Base-by-base conservation (phyloP, 1,284 basidiomycete genomes). In the Puccinia coronata region DNA sequence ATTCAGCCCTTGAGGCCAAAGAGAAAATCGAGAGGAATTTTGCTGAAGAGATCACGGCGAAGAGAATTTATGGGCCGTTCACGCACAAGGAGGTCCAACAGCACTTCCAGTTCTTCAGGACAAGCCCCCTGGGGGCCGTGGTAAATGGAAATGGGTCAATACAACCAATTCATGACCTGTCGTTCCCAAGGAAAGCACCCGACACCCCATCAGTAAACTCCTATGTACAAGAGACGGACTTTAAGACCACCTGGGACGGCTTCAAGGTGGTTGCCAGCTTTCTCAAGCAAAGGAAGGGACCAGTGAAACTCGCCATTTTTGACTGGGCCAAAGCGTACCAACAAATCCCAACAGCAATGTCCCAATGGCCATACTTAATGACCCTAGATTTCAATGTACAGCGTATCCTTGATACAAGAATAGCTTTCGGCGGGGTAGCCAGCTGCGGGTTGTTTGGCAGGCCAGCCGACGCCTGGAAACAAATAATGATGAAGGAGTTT, bases 391-490 rank as follows among this genome's bases (percentile, higher is more conserved):
- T 74, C 1, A 14, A 31, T 0, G 41, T 25, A 5, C 6, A 59
- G 12, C 0, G 57, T 2, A 39, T 55, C 4, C 53, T 6, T 18
- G 53, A 6, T 59, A 49, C 36, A 18, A 25, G n/a, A 51, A 51
- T 51, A 9, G 20, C 57, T 3, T 74, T 74, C 20, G 72, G 72
- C 5, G 3, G 72, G 4, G 49, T 51, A 4, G 49, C 49, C 18
- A 20, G 49, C 4, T 51, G 49, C 23, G 49, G 49, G 4, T 12
- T 20, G 4, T 51, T 51, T 51, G 49, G 49, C 49, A 4, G 49
- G 0, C 53, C 72, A 43, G 72, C 72, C 18, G 72, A 74, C 16
- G n/a, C 41, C 0, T 74, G 72, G 72, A 59, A 41, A 16, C 12
- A 12, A 20, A 41, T 74, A 2, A 74, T 59, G 5, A 2, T 41